Base-by-base conservation (phyloP, 495 filamentous ascomycete species). In the Ramalina intermedia region DNA sequence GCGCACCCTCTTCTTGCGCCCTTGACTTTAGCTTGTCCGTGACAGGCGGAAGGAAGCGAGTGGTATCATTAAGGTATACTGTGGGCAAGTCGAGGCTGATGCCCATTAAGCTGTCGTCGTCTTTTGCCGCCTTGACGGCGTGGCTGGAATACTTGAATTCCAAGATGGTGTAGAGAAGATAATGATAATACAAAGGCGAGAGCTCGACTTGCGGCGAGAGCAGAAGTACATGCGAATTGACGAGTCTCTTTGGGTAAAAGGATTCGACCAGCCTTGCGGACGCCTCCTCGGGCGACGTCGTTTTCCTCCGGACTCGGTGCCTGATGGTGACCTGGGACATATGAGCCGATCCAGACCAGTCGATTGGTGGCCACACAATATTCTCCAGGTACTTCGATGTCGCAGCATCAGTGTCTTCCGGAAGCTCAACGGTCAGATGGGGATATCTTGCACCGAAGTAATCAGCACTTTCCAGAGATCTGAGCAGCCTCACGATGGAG, bases 401-500 rank as follows among this genome's bases (percentile, higher is more conserved):
- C 6, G 74, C 70, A 36, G 60, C 54, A 49, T 90, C 84, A 7
- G 85, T 66, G 29, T 72, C 63, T 47, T 73, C 64, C 6, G 87
- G 83, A 20, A 94, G 75, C 56, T 94, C 87, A 47, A 94, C 77
- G 12, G 84, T 89, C 17, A 94, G 61, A 58, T 79, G 74, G 1
- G 87, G 87, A 13, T 67, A 62, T 6, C 68, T 58, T 11, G 75
- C 69, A 3, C 78, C 77, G 48, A 79, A 74, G 59, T 84, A 89
- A 52, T 94, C 85, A 1, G 86, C 84, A 7, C 67, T 67, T 54
- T 77, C 66, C 16, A 94, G 67, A 17, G 85, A 89, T 47, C 73
- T 73, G 1, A 94, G 68, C 18, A 93, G 69, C 42, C 84, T 72
- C 21, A 84, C 76, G 16, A 94, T 53, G 41, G 81, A 82, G 2